Evolutionary conservation across 306 rosid species (phyloP), one percentile per base, ranked within the genome.

Genomic region (Vicia faba): DNA sequence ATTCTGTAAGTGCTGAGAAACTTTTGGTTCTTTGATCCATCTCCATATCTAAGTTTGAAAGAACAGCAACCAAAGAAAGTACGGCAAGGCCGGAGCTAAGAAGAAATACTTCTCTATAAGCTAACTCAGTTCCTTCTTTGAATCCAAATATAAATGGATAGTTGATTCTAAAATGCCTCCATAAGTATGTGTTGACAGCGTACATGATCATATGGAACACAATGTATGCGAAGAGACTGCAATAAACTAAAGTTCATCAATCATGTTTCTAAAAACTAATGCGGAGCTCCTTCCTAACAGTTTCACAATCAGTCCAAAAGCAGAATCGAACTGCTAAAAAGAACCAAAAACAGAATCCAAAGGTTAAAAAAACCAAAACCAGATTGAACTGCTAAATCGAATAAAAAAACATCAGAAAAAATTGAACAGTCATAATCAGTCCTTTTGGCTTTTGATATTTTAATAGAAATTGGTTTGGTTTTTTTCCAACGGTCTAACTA

Each of bases 91-190:
- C 84, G 46, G 78, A 13, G 59, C 70, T 69, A 44, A 53, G 72
- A 86, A 72, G 87, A 14, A 79, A 55, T 3, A 73, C 79, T 71
- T 86, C 78, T 66, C 88, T 75, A 57, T 84, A 82, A 15, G 89
- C 86, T 61, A 88, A 61, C 35, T 86, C 92, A 25, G 87, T 84
- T 74, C 96, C 97, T 78, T 78, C 80, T 74, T 84, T 83, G 72
- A 91, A 74, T 65, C 96, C 93, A 43, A 88, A 86, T 80, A 91
- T 91, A 66, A 91, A 91, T 5, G 85, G 1, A 64, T 86, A 86
- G 72, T 91, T 91, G 75, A 91, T 84, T 53, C 81, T 83, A 45
- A 75, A 91, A 15, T 82, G 85, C 80, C 85, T 80, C 97, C 97
- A 91, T 15, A 90, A 45, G 95, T 87, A 67, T 60, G 18, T 13